These are phyloP conservation scores for Glycine soja DNA, from an alignment of 306 rosid species.

Conservation along the genomic window DNA sequence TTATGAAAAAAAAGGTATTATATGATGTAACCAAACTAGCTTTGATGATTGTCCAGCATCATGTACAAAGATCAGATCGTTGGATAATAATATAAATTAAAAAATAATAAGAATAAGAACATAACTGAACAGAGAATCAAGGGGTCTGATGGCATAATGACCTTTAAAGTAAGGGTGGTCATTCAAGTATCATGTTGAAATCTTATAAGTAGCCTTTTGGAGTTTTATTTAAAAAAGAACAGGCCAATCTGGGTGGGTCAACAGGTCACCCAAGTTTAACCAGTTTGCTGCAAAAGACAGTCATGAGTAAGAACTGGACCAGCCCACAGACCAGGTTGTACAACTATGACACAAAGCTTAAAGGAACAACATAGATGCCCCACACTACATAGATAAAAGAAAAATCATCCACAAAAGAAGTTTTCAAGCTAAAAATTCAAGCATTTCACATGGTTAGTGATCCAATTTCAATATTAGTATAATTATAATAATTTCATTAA, in stretches of 20 bases:
- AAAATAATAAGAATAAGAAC: background rate
- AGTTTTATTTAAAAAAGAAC: background rate
- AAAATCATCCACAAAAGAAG: background rate
- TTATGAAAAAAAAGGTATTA: background rate
- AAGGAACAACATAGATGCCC: background rate
- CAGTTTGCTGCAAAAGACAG: conserved; percentile 13
- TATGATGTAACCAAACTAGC: conserved; percentile 8
- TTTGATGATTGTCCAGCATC: background rate
- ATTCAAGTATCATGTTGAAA: background rate
- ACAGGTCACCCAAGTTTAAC: background rate
- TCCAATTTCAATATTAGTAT: conserved; percentile 30
- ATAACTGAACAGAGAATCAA: background rate
- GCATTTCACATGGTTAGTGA: background rate
- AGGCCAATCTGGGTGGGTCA: too few relatives aligned
- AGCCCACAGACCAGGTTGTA: background rate
- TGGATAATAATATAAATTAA: background rate
- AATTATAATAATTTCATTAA: conserved; percentile 15
- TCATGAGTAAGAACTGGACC: background rate
- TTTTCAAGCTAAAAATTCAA: conserved; percentile 2
- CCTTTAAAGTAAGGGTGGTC: background rate
- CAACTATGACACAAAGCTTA: background rate
- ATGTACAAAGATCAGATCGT: background rate
- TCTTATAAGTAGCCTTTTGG: background rate
- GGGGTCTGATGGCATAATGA: background rate
- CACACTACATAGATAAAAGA: background rate